Base-by-base conservation (phyloP, 768 basidiomycete species). In the Trametes gibbosa region DNA sequence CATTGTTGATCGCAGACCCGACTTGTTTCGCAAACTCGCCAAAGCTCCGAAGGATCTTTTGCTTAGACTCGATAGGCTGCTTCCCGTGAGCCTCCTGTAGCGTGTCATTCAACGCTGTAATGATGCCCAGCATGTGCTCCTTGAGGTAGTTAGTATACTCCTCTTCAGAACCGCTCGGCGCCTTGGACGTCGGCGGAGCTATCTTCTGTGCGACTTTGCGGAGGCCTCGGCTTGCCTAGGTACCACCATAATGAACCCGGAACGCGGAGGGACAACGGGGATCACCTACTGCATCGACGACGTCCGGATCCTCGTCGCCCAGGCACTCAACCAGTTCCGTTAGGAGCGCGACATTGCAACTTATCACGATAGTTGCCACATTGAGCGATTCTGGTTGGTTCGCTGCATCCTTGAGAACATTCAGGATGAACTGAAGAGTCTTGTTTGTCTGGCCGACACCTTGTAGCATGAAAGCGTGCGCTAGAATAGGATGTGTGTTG, bases 31-130 rank as follows among this genome's bases (percentile, higher is more conserved):
- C 82, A 52, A 98, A 76, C 2, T 76, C 80, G 6, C 89, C 92
- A 39, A 97, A 74, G 62, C 91, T 87, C 24, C 89, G 82, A 48
- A 98, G 76, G 58, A 96, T 88, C 68, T 85, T 85, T 55, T 81
- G 81, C 73, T 97, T 98, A 34, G 79, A 78, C 9, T 75, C 73
- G 0, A 84, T 76, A 0, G 86, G 76, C 64, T 88, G 88, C 72
- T 89, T 92, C 5, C 90, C 90, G 23, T 86, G 84, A 1, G 89
- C 79, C 59, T 94, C 95, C 69, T 93, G 92, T 52, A 98, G 73
- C 73, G 89, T 84, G 32, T 94, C 92, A 65, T 90, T 95, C 65
- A 97, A 81, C 62, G 86, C 79, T 0, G 91, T 85, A 19, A 98
- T 86, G 54, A 98, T 78, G 1, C 91, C 95, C 6, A 97, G 81